Base-by-base conservation (phyloP, 2,329 filamentous ascomycete genomes). In the Claviceps pazoutovae region DNA sequence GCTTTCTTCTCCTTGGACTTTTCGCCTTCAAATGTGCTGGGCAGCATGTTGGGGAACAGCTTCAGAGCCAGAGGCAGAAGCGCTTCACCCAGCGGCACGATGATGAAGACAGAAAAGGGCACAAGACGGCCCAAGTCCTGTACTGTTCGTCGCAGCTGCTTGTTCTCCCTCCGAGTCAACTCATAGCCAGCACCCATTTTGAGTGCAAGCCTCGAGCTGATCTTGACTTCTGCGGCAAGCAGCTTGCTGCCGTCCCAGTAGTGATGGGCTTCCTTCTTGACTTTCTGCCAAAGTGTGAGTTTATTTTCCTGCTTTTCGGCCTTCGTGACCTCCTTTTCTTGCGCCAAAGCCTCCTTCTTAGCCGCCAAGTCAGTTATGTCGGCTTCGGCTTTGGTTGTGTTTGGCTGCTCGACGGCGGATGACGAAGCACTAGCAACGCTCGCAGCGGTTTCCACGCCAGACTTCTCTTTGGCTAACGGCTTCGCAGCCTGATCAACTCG, bases 171-270 rank as follows among this genome's bases (percentile, higher is more conserved):
- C 57, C 93, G 83, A 54, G 87, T 96, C 57, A 98, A 80, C 69
- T 98, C 93, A 71, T 98, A 98, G 7, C 93, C 93, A 54, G 88
- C 90, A 14, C 90, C 89, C 93, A 98, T 98, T 74, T 96, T 97
- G 67, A 96, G 69, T 5, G 90, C 93, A 58, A 98, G 73, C 56
- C 84, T 84, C 55, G 86, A 88, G 67, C 91, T 97, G 66, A 98
- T 98, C 69, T 75, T 88, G 64, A 97, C 83, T 71, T 98, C 93
- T 1, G 88, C 86, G 21, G 84, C 90, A 59, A 98, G 74, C 62
- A 98, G 75, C 71, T 98, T 98, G 30, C 89, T 97, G 54, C 93
- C 93, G 69, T 98, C 93, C 91, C 93, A 97, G 72, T 98, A 98
- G 68, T 98, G 93, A 56, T 84, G 81, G 14, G 76, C 77, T 69